phyloP scores from a whole-genome alignment of 352 stramenopile species.

The Pythium plurisporium region DNA sequence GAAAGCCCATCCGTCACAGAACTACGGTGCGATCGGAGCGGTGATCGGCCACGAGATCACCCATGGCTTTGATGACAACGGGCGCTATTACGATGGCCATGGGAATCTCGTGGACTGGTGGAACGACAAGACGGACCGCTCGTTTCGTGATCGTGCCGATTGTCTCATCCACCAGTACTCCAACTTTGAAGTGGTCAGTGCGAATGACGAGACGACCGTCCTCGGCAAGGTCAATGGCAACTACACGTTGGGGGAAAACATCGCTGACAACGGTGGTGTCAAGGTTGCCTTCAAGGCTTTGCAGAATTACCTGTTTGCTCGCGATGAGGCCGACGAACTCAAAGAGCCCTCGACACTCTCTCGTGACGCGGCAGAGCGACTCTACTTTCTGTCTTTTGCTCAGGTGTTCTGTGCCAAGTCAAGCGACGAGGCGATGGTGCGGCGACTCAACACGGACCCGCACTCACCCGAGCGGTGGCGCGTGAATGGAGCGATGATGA shows the following conservation, averaged over 20 bases:
- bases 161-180: slow-evolving; percentile 71
- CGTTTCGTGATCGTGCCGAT: slow-evolving; percentile 59
- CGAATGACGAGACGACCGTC: slow-evolving; percentile 30
- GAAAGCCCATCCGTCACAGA: slow-evolving; percentile 78
- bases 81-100: slow-evolving; percentile 81
- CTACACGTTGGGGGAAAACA: slow-evolving; percentile 79
- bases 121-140: slow-evolving; percentile 71
- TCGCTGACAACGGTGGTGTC: slow-evolving; percentile 79
- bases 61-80: slow-evolving; percentile 93
- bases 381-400: slow-evolving; percentile 80
- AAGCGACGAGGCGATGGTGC: slow-evolving; percentile 49
- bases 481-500: slow-evolving; percentile 76
- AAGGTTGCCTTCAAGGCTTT: slow-evolving; percentile 68
- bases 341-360: slow-evolving; percentile 7
- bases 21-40: slow-evolving; percentile 92
- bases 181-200: slow-evolving; percentile 39
- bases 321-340: slow-evolving; percentile 24
- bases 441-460: slow-evolving; percentile 48
- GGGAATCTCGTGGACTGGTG: slow-evolving; percentile 94
- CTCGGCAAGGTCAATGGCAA: slow-evolving; percentile 74
- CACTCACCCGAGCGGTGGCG: slow-evolving; percentile 70
- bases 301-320: slow-evolving; percentile 30
- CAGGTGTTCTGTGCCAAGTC: slow-evolving; percentile 67
- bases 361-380: slow-evolving; percentile 33
- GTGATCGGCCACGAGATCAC: slow-evolving; percentile 96